Conservation (phyloP, 2,329 filamentous ascomycete species). For the Aspergillus intermedius region DNA sequence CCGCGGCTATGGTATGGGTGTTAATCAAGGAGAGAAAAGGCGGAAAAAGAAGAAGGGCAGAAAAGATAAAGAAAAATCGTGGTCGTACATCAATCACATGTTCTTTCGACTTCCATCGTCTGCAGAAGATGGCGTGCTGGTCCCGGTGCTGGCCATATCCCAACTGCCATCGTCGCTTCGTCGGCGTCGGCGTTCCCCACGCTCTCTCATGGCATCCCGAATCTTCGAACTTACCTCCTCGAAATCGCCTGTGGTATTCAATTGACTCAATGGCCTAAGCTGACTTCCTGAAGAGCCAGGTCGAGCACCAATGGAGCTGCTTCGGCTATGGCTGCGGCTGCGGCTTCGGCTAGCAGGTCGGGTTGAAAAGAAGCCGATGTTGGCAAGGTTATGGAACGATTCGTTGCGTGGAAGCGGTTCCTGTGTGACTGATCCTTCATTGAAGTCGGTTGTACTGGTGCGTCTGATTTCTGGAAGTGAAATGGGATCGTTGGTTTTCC, state of each 20-base stretch:
- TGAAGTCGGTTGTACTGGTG: constrained; percentile 15
- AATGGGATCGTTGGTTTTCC: constrained; percentile 8
- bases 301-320: constrained; percentile 60
- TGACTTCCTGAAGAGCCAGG: constrained; percentile 58
- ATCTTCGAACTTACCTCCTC: constrained; percentile 81
- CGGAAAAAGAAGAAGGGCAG: no score
- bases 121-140: constrained; percentile 27
- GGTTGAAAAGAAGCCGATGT: constrained; percentile 84
- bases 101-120: constrained; percentile 31
- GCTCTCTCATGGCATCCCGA: constrained; percentile 72
- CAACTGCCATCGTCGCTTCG: constrained; percentile 39
- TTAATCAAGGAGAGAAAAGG: no score
- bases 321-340: constrained; percentile 65
- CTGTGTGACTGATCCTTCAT: constrained; percentile 19
- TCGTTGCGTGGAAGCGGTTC: constrained; percentile 74
- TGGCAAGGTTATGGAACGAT: constrained; percentile 83
- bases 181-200: constrained; percentile 58
- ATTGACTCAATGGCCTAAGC: constrained; percentile 62
- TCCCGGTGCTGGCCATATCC: constrained; percentile 34
- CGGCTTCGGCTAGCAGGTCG: constrained; percentile 75
- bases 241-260: constrained; percentile 63
- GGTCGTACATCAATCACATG: constrained; percentile 13
- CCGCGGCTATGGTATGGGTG: constrained; percentile 11
- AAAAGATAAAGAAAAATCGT: background rate
- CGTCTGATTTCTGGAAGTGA: constrained; percentile 18